phyloP scores from a whole-genome alignment of 345 rosid species.

The Atalantia buxifolia region DNA sequence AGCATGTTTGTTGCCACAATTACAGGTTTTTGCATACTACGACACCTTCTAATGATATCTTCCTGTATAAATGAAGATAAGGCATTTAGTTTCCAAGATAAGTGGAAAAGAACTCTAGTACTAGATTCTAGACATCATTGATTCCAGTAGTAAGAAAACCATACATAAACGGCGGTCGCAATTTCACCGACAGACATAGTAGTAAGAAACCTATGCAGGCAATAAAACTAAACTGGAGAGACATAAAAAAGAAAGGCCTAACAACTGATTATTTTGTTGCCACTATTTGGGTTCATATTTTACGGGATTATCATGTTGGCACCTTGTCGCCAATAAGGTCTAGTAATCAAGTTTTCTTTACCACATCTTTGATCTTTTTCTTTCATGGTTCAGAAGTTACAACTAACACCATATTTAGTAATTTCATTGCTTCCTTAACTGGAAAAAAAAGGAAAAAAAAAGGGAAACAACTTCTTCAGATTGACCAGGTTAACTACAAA shows the following conservation, averaged over 20 bases:
- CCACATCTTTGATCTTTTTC: not conserved
- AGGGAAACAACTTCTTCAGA: not conserved
- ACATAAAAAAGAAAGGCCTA: not conserved
- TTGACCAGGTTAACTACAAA: not conserved
- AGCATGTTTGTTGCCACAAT: conserved; percentile 98
- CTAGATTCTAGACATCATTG: not conserved
- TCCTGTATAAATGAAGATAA: conserved; percentile 46
- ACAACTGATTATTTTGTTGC: not conserved
- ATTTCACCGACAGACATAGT: not conserved
- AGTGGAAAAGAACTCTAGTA: not conserved
- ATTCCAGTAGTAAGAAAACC: not conserved
- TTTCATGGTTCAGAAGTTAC: not conserved
- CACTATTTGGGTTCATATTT: not conserved
- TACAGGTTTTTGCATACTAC: conserved; percentile 80
- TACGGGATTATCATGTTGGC: not conserved
- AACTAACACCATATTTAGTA: not conserved
- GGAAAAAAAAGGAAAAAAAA: not conserved
- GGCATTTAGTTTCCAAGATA: not conserved
- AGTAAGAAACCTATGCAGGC: not conserved
- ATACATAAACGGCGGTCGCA: not conserved
- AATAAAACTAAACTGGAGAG: not conserved
- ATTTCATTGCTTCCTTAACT: not conserved
- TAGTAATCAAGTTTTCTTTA: not conserved
- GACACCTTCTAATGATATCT: conserved; percentile 89
- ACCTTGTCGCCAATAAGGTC: not conserved